Base-by-base conservation (phyloP, 1,284 basidiomycete genomes). In the Apiotrichum montevideense region DNA sequence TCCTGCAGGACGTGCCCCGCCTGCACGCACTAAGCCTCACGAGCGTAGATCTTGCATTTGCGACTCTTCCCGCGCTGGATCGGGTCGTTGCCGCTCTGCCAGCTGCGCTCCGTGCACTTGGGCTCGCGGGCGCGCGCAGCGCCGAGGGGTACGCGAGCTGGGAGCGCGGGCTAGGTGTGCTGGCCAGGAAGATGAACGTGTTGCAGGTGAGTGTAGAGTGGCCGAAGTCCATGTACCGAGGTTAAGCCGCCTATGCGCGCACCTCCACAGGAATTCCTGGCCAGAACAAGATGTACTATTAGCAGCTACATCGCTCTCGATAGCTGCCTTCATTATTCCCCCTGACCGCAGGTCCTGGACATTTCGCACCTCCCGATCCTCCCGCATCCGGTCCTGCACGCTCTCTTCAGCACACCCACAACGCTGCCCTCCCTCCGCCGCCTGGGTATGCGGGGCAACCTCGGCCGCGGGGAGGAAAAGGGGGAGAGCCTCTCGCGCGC, bases 1-100 rank as follows among this genome's bases (percentile, higher is more conserved):
- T 73, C 34, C 58, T 73, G 1, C 61, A 63, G 9, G 57, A 63
- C 37, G 33, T 65, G 3, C 60, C 63, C 6, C 40, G 43, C 40
- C 34, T 59, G 11, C 44, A 53, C 3, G 29, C 40, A 14, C 6
- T 41, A 2, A 15, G 51, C 3, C 52, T 64, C 35, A 67, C 63
- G 4, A 69, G 67, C 1, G 52, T 73, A 45, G 68, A 73, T 56
- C 59, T 73, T 6, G 63, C 66, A 9, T 72, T 66, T 44, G 59
- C 59, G 6, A 63, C 62, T 0, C n/a, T 73, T 3, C 58, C 63
- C 3, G 41, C 43, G 1, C 43, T 69, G 8, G 65, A 67, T 3
- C 46, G 47, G n/a, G 53, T 73, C 6, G 65, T 65, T 0, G 33
- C 45, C 3, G 56, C 59, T 0, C 57, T 73, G 1, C 72, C 69